Base-by-base conservation (phyloP, 805 yeast genomes). In the Candida arabinofermentans region DNA sequence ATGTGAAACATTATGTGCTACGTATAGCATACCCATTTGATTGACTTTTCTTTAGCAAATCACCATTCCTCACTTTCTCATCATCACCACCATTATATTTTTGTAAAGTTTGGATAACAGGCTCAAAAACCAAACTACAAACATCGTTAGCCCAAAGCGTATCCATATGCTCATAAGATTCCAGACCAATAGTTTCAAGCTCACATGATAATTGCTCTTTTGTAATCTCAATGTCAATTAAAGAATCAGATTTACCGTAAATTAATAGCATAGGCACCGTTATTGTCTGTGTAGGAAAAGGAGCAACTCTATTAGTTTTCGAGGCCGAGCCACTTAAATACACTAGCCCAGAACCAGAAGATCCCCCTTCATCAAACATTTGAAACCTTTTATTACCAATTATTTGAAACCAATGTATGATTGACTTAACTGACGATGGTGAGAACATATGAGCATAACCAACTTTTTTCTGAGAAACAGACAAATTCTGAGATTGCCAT, bases 151-250 rank as follows among this genome's bases (percentile, higher is more conserved):
- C 96, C 98, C 98, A 90, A 13, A 90, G 64, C 42, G 91, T 77
- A 58, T 91, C 98, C 57, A 90, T 68, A 62, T 90, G 98, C 63
- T 90, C 98, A 61, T 89, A 88, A n/a, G 67, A 66, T 0, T 67
- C 70, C 0, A 89, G 75, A 2, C 82, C 79, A 12, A 78, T 66
- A 1, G 43, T 38, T 19, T 61, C 54, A 8, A 47, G 44, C 9
- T 47, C 42, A 31, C 62, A 49, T 0, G 96, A 96, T 29, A 91
- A 66, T 50, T 84, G 86, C 6, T 66, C 61, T 42, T 74, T 68
- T 81, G 91, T 83, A 16, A 81, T 80, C 8, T 82, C 74, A 33
- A 91, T 86, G 55, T 90, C 95, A n/a, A 90, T 95, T 30, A 90
- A 69, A 1, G 95, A 82, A 64, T 90, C 98, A 1, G 65, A 53